phyloP scores from a whole-genome alignment of 2,329 filamentous ascomycete species.

The Phialocephala subalpina region DNA sequence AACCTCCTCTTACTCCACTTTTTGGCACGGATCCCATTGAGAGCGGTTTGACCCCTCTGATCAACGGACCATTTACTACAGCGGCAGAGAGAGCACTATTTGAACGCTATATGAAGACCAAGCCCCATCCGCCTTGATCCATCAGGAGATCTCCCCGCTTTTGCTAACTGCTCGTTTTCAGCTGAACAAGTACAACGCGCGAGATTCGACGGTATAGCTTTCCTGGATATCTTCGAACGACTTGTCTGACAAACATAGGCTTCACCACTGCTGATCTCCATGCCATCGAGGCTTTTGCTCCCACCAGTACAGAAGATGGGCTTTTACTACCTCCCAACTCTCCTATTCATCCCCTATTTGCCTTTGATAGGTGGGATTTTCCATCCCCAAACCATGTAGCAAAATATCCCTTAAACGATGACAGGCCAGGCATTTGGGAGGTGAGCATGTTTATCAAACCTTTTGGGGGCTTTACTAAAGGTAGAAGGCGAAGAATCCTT shows the following conservation, averaged over 20 bases:
- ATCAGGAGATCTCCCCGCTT: neutral
- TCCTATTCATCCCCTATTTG: constrained; percentile 22
- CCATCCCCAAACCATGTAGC: constrained; percentile 15
- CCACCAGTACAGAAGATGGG: neutral
- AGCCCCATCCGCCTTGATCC: neutral
- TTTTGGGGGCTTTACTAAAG: neutral
- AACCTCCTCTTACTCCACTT: neutral
- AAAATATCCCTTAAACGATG: constrained; percentile 19
- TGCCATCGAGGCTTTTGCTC: constrained; percentile 3
- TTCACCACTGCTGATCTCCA: constrained; percentile 19
- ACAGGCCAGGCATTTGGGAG: constrained; percentile 25
- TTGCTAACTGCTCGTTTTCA: neutral
- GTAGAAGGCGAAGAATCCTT: constrained; percentile 16
- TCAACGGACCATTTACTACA: neutral
- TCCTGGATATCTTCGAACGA: neutral
- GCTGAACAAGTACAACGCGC: neutral
- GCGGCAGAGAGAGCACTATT: neutral
- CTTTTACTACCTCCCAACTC: neutral
- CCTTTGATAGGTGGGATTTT: constrained; percentile 16
- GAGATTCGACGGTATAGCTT: neutral
- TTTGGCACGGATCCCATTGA: neutral
- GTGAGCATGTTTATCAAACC: neutral
- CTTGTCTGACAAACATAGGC: neutral
- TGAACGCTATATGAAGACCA: neutral
- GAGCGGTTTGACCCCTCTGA: neutral